Base-by-base conservation (phyloP, 352 stramenopile genomes). In the Pythium aphanidermatum region DNA sequence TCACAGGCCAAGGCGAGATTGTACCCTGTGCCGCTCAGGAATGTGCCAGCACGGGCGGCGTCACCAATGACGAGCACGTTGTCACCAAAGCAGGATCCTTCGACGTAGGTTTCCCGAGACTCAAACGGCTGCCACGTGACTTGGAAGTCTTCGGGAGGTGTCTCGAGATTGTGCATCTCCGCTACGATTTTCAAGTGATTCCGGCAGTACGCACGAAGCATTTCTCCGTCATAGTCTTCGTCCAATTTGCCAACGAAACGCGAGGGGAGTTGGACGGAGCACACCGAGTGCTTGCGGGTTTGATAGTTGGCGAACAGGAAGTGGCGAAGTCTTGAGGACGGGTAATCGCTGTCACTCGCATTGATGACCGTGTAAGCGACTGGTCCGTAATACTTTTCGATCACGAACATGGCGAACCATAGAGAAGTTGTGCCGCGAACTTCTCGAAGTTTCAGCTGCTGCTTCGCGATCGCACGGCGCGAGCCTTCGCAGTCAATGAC, bases 21-120 rank as follows among this genome's bases (percentile, higher is more conserved):
- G 49, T 65, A 65, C 12, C 56, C 50, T 5, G 56, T 60, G 14
- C 56, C 56, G 31, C 56, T 65, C 16, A 60, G 23, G 19, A 60
- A 65, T 8, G 49, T 53, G 10, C 56, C 56, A 2, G 56, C 46
- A n/a, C 56, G 56, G 5, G 56, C 55, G 2, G 55, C 55, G 21
- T 65, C 56, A 2, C 50, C 56, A 16, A 65, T 35, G 9, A 65
- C 49, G 21, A 65, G 24, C 9, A 56, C 43, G 40, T 60, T 65
- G 39, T 52, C 39, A 9, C 56, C 49, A 27, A 60, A 59, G 20
- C 30, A 47, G 3, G 44, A 35, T 17, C 19, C 29, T 30, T 51
- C 45, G 1, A 65, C 33, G 29, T 65, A 65, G 19, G 42, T 53
- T 43, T 65, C 56, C 7, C 50, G 56, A 28, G 30, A 41, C 36